Evolutionary conservation across 768 basidiomycete genomes (phyloP).

Genomic region (Peribolospora baueri): DNA sequence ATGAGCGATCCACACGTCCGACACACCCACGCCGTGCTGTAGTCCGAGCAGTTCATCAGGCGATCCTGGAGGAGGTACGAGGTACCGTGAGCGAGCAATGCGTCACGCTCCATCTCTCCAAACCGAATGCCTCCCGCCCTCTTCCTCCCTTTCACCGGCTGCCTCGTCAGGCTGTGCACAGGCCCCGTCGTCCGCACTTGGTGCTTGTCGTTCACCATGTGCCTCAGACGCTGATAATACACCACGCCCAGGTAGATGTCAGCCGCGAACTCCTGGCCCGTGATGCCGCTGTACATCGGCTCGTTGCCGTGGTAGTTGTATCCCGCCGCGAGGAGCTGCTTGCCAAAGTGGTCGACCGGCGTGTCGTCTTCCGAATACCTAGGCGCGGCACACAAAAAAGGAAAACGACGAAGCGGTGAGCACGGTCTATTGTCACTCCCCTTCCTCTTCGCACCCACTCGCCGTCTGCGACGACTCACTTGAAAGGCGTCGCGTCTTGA

Average conservation of each 20-base stretch:
- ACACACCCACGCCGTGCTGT: conserved; percentile 98
- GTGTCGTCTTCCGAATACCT: conserved; percentile 91
- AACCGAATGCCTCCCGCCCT: conserved; percentile 96
- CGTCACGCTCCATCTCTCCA: conserved; percentile 99
- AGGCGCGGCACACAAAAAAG: not conserved
- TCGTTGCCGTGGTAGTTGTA: conserved; percentile 99
- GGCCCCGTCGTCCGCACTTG: conserved; percentile 97
- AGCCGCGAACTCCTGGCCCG: conserved; percentile 91
- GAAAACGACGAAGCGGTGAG: conserved; percentile 3
- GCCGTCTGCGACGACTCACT: conserved; percentile 30
- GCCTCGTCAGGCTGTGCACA: conserved; percentile 80
- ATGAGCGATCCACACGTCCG: conserved; percentile 85
- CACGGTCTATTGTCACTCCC: not conserved
- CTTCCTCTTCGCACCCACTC: not conserved
- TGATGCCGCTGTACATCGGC: conserved; percentile 99
- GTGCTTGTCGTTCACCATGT: conserved; percentile 99
- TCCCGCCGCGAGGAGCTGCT: conserved; percentile 74
- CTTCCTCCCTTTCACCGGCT: conserved; percentile 97
- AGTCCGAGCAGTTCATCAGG: conserved; percentile 99
- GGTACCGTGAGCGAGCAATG: conserved; percentile 91
- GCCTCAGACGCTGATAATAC: conserved; percentile 91
- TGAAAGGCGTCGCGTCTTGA: conserved; percentile 96
- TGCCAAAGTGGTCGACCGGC: conserved; percentile 91
- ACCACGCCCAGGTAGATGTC: conserved; percentile 97
- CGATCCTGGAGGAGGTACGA: conserved; percentile 95